A percentile compares a stretch with the other conserved stretches of the same genome.
Evolutionary conservation across 108 stramenopile genomes (phyloP).

Genomic region (Nitzschia inconspicua): DNA sequence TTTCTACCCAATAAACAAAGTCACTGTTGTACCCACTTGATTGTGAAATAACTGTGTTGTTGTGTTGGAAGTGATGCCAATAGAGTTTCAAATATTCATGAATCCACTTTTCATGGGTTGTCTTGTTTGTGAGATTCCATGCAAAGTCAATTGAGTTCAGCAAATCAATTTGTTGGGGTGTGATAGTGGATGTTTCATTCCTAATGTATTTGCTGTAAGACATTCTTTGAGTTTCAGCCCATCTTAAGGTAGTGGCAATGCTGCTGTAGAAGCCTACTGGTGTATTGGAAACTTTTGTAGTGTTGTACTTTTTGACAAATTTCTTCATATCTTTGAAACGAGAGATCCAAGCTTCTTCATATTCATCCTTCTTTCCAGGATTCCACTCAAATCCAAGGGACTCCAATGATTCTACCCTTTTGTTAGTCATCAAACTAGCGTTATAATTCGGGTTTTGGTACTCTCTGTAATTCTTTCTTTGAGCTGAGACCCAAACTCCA

Average conservation of each 20-base stretch:
- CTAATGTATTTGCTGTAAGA: not conserved
- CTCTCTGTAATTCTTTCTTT: not conserved
- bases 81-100: conserved; percentile 4
- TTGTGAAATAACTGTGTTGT: no score
- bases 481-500: conserved; percentile 3
- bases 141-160: conserved; percentile 48
- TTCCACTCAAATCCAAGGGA: conserved; percentile 6
- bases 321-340: not conserved
- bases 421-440: not conserved
- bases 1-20: no score
- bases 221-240: conserved; percentile 9
- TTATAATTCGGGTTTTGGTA: conserved; percentile 3
- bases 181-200: conserved; percentile 27
- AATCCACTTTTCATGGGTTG: conserved; percentile 4
- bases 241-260: not conserved
- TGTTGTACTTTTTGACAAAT: not conserved
- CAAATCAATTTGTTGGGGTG: conserved; percentile 34
- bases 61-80: not conserved
- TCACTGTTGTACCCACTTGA: no score
- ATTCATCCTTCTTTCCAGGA: no score
- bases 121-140: conserved; percentile 19
- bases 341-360: not conserved
- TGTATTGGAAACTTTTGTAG: conserved; percentile 3
- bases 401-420: conserved; percentile 1
- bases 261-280: not conserved